Evolutionary conservation across 163 green algal genomes (phyloP), one percentile per base, ranked within the genome.

Genomic region (Prototheca cutis): DNA sequence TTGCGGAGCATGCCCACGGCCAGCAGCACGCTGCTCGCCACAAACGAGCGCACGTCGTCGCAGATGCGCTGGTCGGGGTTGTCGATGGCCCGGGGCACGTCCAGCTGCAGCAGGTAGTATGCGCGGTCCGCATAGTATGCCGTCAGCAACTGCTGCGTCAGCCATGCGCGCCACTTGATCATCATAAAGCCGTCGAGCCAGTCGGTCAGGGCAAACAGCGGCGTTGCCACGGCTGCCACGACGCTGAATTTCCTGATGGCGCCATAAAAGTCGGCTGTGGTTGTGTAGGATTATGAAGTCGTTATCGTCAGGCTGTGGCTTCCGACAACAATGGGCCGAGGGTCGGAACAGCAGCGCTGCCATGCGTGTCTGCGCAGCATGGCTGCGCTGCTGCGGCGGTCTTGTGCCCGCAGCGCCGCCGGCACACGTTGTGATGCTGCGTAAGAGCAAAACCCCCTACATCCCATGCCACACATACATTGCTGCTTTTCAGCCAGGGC

Each of bases 21-120:
- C n/a, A 95, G 72, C 0, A 58, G 61, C 4, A 84, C 74, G 24
- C 72, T 84, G 36, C 64, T 73, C 42, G 72, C 58, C 24, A 78
- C 69, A 55, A 88, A 95, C 10, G 61, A 62, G 0, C 61, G 68
- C 27, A 90, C 76, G 55, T 95, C 87, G 40, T 90, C 81, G 49
- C 74, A 89, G 34, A 95, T 93, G 34, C 87, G 71, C 70, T 79
- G 72, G 63, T 87, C 79, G 21, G 84, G 84, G 68, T 92, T 92
- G 71, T 90, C 84, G 13, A 90, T 36, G 4, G 40, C 55, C 17
- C 5, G 7, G 19, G 29, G 53, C 5, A n/a, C 5, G 34, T 8
- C 66, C 27, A 81, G 30, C 23, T 70, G 70, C 39, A 84, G 58
- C 19, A 62, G 55, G 52, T 65, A 76, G 40, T 71, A 76, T 18